Conservation (phyloP, 2,329 filamentous ascomycete genomes). For the Emericellopsis atlantica region DNA sequence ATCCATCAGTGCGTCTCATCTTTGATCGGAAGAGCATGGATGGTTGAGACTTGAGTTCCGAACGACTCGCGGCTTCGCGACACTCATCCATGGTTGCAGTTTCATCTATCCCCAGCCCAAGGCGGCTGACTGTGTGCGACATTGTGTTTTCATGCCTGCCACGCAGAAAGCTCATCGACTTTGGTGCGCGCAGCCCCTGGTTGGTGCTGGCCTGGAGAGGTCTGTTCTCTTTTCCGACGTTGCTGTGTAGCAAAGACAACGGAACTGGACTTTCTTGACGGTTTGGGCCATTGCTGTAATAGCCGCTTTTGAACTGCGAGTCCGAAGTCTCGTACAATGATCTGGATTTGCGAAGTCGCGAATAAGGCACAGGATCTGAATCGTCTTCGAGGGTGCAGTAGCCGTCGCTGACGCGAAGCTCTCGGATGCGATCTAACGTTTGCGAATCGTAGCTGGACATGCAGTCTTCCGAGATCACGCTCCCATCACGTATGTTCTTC, state of each 20-base stretch:
- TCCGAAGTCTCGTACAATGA: conserved; percentile 35
- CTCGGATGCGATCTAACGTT: background rate
- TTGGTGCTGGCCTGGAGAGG: conserved; percentile 4
- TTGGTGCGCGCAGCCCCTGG: conserved; percentile 27
- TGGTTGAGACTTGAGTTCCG: conserved; percentile 23
- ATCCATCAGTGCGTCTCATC: conserved; percentile 17
- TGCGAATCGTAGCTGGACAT: background rate
- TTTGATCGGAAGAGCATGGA: conserved; percentile 30
- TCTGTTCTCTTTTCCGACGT: conserved; percentile 14
- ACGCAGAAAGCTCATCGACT: conserved; percentile 42
- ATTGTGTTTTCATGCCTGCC: conserved; percentile 13
- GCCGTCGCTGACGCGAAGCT: conserved; percentile 9
- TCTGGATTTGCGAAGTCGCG: conserved; percentile 38
- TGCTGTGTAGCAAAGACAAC: conserved; percentile 3
- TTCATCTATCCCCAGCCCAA: conserved; percentile 19
- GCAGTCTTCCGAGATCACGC: background rate
- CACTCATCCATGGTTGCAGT: conserved; percentile 21
- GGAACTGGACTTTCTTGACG: conserved; percentile 3
- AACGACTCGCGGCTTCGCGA: conserved; percentile 18
- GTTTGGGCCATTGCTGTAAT: conserved; percentile 5
- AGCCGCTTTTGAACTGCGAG: conserved; percentile 3
- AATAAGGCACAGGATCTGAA: conserved; percentile 31
- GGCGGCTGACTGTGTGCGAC: conserved; percentile 6
- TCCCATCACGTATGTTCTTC: background rate
- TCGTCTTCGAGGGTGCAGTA: conserved; percentile 35